Evolutionary conservation across 148 eudicot genomes (phyloP).

Genomic region (Heliosperma pusillum): DNA sequence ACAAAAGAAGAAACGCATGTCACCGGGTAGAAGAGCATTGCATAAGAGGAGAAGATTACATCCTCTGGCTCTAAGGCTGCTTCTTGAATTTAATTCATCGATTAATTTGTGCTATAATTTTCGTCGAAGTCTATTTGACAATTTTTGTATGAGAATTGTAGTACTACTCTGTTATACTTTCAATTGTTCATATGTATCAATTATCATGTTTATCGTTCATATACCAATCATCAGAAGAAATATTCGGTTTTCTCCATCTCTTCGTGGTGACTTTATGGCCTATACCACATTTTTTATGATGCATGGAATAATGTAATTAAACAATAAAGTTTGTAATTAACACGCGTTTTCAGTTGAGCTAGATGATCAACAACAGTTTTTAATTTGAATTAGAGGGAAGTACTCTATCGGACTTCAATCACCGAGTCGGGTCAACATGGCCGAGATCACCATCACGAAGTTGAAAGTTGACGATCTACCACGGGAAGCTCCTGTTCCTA

Average conservation of each 20-base stretch:
- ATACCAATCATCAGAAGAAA: background rate
- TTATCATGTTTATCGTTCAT: background rate
- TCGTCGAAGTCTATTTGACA: background rate
- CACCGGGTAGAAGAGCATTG: background rate
- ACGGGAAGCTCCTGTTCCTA: conserved; percentile 96
- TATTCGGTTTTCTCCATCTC: too few species aligned
- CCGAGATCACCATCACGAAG: conserved; percentile 46
- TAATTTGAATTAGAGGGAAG: too few species aligned
- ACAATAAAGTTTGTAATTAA: too few species aligned
- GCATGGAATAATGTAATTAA: too few species aligned
- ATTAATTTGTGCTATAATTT: too few species aligned
- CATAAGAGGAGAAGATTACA: background rate
- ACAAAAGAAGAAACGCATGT: background rate
- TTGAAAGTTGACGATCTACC: conserved; percentile 71
- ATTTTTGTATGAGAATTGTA: background rate
- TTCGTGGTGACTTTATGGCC: too few species aligned
- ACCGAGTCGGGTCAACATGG: conserved; percentile 57
- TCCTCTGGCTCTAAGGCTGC: background rate
- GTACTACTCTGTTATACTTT: too few species aligned
- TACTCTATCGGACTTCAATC: too few species aligned
- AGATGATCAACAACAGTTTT: too few species aligned
- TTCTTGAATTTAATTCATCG: background rate
- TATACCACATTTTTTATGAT: too few species aligned
- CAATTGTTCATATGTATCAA: background rate
- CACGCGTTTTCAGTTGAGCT: too few species aligned